Conservation (phyloP, 2,329 filamentous ascomycete species). For the Chrysoporthe cubensis region DNA sequence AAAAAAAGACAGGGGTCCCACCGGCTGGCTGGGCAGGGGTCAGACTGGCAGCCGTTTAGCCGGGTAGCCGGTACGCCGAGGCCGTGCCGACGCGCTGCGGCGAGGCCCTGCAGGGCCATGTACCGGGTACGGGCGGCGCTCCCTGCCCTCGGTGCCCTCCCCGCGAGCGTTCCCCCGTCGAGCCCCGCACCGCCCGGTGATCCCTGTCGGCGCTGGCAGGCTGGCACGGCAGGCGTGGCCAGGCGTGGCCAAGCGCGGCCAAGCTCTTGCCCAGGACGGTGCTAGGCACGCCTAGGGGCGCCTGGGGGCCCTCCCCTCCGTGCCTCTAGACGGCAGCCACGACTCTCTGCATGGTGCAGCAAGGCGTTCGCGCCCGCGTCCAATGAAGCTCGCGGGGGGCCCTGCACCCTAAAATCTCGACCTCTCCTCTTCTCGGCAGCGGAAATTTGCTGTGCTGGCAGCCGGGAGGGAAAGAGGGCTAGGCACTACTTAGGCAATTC, state of each 20-base stretch:
- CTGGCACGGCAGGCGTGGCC: too few species aligned
- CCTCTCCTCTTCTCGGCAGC: conserved; percentile 21
- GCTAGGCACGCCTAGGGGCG: not conserved
- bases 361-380: conserved; percentile 23
- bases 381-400: conserved; percentile 21
- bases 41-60: not conserved
- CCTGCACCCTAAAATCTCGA: conserved; percentile 21
- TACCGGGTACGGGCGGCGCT: not conserved
- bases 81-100: too few species aligned
- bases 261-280: too few species aligned
- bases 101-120: not conserved
- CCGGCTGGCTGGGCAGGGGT: not conserved
- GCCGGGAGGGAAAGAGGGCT: not conserved
- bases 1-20: not conserved
- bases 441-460: not conserved
- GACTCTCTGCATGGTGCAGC: conserved; percentile 30
- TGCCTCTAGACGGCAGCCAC: conserved; percentile 29
- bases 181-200: not conserved
- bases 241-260: too few species aligned
- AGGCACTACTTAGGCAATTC: not conserved
- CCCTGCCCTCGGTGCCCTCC: not conserved
- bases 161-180: not conserved
- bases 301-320: conserved; percentile 8
- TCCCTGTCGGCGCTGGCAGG: conserved; percentile 1
- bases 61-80: not conserved